Evolutionary conservation across 805 yeast genomes (phyloP), one percentile per base, ranked within the genome.

Genomic region (Alloascoidea hylecoeti): DNA sequence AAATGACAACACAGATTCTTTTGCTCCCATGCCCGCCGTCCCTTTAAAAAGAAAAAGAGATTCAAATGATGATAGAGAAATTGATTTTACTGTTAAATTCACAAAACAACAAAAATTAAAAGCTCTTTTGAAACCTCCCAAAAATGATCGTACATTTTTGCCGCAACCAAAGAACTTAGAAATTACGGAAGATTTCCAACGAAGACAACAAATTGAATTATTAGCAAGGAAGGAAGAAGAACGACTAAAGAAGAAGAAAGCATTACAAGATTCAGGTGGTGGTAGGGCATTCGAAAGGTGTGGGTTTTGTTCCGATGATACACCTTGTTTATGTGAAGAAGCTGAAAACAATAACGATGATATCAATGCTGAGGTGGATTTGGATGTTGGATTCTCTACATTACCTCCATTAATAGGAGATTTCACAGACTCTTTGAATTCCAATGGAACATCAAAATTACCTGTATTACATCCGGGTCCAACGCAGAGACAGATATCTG

Each of bases 281-380:
- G 30, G 30, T n/a, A 23, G n/a, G n/a, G 9, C 30, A n/a, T 23
- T 66, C 42, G 94, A 82, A 46, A 74, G 80, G 41, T 89, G 97
- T 57, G 97, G 97, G 0, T 88, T 89, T 56, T 89, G 97, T 52
- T 74, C 94, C 0, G 95, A 83, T 46, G 92, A 77, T 46, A 77
- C 94, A 0, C 88, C 95, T 2, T 89, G 97, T 58, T 81, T 89
- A 2, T 89, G 96, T 54, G 72, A 89, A 17, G 96, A 85, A 47
- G 81, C 74, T 14, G 72, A 18, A 49, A n/a, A 9, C 16, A 23
- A 23, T 23, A n/a, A 23, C 13, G 30, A 23, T 9, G 30, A n/a
- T n/a, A n/a, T n/a, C 16, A 23, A 23, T 23, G 30, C 9, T 9
- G 30, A 23, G n/a, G 30, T 9, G n/a, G 30, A 23, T 9, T 9